Percentiles rank a stretch among this genome's conserved stretches.
Conservation (phyloP, 2,329 filamentous ascomycete genomes). For the Trichoderma pleuroti region DNA sequence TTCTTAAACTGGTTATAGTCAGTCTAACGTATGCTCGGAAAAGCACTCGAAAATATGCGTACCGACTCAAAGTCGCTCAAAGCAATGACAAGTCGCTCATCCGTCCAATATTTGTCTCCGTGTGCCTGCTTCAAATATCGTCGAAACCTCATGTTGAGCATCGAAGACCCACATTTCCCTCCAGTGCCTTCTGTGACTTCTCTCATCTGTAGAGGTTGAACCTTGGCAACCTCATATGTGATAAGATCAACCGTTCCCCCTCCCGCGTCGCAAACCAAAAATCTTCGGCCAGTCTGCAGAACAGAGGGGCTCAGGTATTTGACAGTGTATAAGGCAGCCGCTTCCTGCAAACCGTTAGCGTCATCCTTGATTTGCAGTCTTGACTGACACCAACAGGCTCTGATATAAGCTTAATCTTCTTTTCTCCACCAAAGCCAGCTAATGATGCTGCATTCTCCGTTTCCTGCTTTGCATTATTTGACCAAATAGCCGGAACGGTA, state of each 20-base stretch:
- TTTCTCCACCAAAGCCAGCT: conserved; percentile 39
- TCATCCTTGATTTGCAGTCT: neutral
- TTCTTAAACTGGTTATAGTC: conserved; percentile 36
- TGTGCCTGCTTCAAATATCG: conserved; percentile 43
- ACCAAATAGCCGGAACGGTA: conserved; percentile 59
- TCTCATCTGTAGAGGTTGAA: conserved; percentile 43
- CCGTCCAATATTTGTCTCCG: conserved; percentile 42
- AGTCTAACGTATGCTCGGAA: conserved; percentile 15
- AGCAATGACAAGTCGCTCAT: conserved; percentile 40
- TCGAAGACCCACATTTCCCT: conserved; percentile 47
- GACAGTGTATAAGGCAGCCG: conserved; percentile 49
- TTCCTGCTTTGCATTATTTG: conserved; percentile 49
- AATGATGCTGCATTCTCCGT: conserved; percentile 42
- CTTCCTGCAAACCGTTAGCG: conserved; percentile 36
- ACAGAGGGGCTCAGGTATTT: conserved; percentile 41
- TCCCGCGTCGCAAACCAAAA: conserved; percentile 53
- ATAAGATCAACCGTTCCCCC: conserved; percentile 55
- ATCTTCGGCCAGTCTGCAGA: conserved; percentile 43
- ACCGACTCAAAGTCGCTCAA: conserved; percentile 43
- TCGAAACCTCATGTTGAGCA: conserved; percentile 47
- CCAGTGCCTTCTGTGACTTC: conserved; percentile 49
- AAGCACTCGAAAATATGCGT: conserved; percentile 39
- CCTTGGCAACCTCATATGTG: conserved; percentile 45
- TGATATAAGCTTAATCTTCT: conserved; percentile 45
- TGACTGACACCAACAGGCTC: conserved; percentile 40